Base-by-base conservation (phyloP, 2,329 filamentous ascomycete species). In the Claviceps cyperi region DNA sequence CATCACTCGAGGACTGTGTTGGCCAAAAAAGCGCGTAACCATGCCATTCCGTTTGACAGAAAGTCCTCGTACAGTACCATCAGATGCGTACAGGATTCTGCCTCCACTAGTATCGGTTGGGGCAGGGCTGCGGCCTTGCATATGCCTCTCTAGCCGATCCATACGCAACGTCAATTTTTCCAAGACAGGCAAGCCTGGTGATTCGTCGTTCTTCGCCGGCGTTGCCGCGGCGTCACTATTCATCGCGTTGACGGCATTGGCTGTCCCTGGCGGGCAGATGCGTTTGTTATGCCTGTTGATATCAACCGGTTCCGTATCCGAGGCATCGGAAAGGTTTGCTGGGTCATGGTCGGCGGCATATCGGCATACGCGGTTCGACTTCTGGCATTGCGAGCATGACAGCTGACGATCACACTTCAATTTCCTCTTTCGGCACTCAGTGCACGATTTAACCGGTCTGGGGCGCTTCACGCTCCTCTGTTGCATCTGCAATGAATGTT, bases 331-430 rank as follows among this genome's bases (percentile, higher is more conserved):
- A 13, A 70, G 59, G 55, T 69, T 71, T 36, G 66, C 66, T 8
- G 64, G 65, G 49, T 74, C 71, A 35, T 73, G 69, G 50, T 75
- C 71, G 19, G 72, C 66, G 22, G 73, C 66, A 55, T 78, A 79
- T 55, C 67, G 73, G 63, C 76, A 79, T 39, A 62, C 58, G 37
- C 75, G 73, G 54, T 69, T 71, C n/a, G 74, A 75, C 59, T 76
- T 77, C 47, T 75, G 73, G 58, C 77, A 80, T 59, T 79, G 76
- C 5, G 73, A 74, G 56, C 77, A 80, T 4, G 75, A 75, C 43
- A 69, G 66, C n/a, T 70, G 65, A 43, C 77, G 70, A 59, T 80
- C 75, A 61, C 77, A 80, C 52, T 70, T 69, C 5, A 78, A 63
- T 59, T 77, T 80, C 56, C 77, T 69, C 59, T 77, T 77, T 50